These are phyloP conservation scores for Scalesia atractyloides DNA, from an alignment of 129 eudicot genomes.

Conservation along the genomic window DNA sequence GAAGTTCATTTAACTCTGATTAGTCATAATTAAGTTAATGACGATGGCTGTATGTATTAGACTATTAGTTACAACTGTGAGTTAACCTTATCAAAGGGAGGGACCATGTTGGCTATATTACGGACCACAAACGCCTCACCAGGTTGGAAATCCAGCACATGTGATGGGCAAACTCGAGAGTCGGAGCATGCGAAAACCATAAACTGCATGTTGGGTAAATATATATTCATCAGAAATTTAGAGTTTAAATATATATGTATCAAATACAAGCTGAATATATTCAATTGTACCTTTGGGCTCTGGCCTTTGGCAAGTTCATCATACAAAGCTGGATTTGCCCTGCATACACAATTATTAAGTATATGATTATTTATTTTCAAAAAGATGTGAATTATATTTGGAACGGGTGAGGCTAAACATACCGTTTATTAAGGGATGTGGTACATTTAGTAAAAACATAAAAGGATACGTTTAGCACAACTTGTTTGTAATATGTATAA, in stretches of 20 bases:
- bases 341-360: slow-evolving; percentile 29
- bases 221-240: background rate
- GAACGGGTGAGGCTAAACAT: no score
- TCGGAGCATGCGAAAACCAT: slow-evolving; percentile 98
- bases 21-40: background rate
- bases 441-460: no score
- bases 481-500: background rate
- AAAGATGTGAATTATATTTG: no score
- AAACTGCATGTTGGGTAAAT: slow-evolving; percentile 43
- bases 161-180: slow-evolving; percentile 97
- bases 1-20: background rate
- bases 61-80: slow-evolving; percentile 8
- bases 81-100: slow-evolving; percentile 75
- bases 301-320: slow-evolving; percentile 92
- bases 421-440: no score
- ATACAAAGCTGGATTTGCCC: slow-evolving; percentile 78
- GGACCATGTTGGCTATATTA: slow-evolving; percentile 93
- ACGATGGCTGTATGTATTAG: no score
- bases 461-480: no score
- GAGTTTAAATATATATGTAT: background rate
- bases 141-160: slow-evolving; percentile 76
- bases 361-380: background rate
- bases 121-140: slow-evolving; percentile 96
- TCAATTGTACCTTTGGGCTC: slow-evolving; percentile 72
- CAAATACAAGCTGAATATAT: background rate